Evolutionary conservation across 2,329 filamentous ascomycete species (phyloP), one percentile per base, ranked within the genome.

Genomic region (Cladosporium austrohemisphaericum): DNA sequence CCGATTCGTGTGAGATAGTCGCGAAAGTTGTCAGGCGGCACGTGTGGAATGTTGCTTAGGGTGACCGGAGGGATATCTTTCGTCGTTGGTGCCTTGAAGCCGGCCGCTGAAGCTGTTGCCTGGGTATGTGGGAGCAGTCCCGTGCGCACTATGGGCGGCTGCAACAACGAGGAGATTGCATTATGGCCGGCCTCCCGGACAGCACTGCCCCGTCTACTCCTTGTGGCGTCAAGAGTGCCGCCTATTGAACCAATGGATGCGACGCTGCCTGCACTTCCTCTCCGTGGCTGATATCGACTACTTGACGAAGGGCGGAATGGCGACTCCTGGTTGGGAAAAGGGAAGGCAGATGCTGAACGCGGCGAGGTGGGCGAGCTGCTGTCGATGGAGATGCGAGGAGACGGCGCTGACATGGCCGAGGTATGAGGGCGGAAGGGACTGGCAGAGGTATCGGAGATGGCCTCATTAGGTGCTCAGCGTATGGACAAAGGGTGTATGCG

Each of bases 21-120:
- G 47, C 83, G 83, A 66, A 98, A 98, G 50, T 86, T 85, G 54
- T 85, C 80, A 0, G 81, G 70, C 31, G 95, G 88, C 58, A 97
- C 77, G 60, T 86, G 86, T 9, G 84, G 80, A 37, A 97, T 88
- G 60, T 95, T 95, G 6, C 90, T 91, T 52, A 98, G 75, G 1
- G 89, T 84, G 0, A 98, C 93, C 0, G 92, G 92, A 1, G 92
- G 92, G 29, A 98, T 98, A 65, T 98, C 92, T 67, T 82, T 82
- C 14, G 87, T 78, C 1, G 89, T 94, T 0, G 92, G 92, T 11
- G 88, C 84, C 59, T 85, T 92, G 56, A 57, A 65, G 32, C 63
- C 62, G 11, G 84, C 76, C 60, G 81, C 86, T n/a, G 81, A 81
- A 13, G 70, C 68, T 1, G 87, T 80, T 2, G 85, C 82, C 2